These are phyloP conservation scores for Cutaneotrichosporon sp. DNA, from an alignment of 1,284 basidiomycete genomes.

Conservation along the genomic window DNA sequence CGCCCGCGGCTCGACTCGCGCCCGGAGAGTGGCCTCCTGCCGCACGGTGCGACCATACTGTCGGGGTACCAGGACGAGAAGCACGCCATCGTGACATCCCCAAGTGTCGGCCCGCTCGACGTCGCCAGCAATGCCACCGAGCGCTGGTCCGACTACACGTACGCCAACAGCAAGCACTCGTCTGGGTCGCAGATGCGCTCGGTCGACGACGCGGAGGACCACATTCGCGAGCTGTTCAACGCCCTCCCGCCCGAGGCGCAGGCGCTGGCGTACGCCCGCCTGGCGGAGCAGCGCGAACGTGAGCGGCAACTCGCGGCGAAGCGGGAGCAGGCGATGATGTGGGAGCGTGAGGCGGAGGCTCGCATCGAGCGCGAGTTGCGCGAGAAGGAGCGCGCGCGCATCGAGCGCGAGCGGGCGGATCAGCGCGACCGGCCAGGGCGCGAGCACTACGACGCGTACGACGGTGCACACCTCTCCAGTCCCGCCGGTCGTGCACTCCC, in stretches of 20 bases:
- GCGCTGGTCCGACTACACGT: neutral
- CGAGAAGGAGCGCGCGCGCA: neutral
- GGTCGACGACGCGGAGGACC: neutral
- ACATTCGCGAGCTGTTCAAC: slow-evolving; percentile 18
- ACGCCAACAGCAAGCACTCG: neutral
- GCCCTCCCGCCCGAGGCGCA: slow-evolving; percentile 18
- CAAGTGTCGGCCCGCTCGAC: neutral
- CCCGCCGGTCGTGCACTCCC: neutral
- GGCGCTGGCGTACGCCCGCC: slow-evolving; percentile 12
- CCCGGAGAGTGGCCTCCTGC: neutral
- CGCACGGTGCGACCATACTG: neutral
- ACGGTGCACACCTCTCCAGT: neutral
- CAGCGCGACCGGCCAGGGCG: neutral
- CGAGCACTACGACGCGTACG: neutral
- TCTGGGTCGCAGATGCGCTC: neutral
- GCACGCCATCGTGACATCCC: neutral
- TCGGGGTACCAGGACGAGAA: slow-evolving; percentile 1
- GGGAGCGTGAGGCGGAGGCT: neutral
- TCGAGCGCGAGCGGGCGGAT: neutral
- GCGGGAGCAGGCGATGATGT: neutral
- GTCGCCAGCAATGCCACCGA: neutral
- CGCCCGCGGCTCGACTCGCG: neutral
- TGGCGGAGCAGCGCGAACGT: slow-evolving; percentile 8
- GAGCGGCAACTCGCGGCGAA: slow-evolving; percentile 1
- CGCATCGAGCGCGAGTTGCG: neutral